Evolutionary conservation across 345 rosid genomes (phyloP).

Genomic region (Carallia brachiata): DNA sequence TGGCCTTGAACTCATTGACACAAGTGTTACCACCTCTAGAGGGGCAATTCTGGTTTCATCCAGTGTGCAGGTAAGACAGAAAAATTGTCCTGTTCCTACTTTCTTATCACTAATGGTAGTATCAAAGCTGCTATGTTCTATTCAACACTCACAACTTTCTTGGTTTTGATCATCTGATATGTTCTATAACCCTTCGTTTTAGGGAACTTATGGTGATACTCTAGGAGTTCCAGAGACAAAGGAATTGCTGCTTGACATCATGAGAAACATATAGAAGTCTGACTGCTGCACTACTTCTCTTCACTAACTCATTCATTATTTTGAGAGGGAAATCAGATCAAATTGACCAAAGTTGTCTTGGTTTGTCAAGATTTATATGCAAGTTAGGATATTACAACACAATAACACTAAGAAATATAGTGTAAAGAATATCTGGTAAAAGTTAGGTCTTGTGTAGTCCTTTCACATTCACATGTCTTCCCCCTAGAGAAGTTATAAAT

Average conservation of each 20-base stretch:
- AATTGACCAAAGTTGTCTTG: background rate
- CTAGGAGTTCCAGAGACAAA: slow-evolving; percentile 28
- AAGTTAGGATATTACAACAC: too few relatives aligned
- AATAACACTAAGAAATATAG: too few relatives aligned
- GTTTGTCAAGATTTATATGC: background rate
- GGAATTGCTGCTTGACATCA: slow-evolving; percentile 41
- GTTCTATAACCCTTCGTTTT: slow-evolving; percentile 14
- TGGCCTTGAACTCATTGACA: slow-evolving; percentile 60
- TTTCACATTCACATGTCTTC: too few relatives aligned
- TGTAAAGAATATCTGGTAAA: too few relatives aligned
- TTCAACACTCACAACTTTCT: too few relatives aligned
- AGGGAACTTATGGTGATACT: slow-evolving; percentile 35
- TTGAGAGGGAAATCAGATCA: background rate
- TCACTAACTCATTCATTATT: background rate
- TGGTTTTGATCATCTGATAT: background rate
- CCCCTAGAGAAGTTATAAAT: too few relatives aligned
- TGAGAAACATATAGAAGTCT: slow-evolving; percentile 26
- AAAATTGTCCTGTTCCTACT: background rate
- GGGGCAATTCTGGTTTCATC: slow-evolving; percentile 61
- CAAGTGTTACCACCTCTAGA: slow-evolving; percentile 45
- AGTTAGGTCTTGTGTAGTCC: too few relatives aligned
- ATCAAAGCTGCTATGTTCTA: too few relatives aligned
- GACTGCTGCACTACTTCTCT: background rate
- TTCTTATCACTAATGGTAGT: background rate
- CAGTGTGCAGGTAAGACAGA: slow-evolving; percentile 41